Evolutionary conservation across 352 stramenopile genomes (phyloP).

Genomic region (Poterioochromonas sp.): DNA sequence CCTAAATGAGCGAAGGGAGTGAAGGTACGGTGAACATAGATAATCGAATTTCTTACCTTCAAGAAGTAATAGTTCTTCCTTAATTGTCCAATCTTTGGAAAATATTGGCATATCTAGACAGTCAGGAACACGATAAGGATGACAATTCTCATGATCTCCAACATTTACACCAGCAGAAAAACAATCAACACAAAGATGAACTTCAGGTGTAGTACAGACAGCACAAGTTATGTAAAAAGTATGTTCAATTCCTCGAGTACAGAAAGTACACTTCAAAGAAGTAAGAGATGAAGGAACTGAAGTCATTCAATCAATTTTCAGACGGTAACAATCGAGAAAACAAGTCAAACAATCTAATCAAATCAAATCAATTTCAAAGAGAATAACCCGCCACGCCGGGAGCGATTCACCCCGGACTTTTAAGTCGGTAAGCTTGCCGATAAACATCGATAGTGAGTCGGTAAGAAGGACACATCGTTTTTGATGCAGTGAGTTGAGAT

Average conservation of each 20-base stretch:
- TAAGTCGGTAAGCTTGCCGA: too few relatives aligned
- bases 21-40: neutral
- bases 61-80: constrained; percentile 79
- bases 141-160: constrained; percentile 35
- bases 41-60: constrained; percentile 48
- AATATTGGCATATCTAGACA: constrained; percentile 40
- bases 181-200: constrained; percentile 70
- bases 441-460: too few relatives aligned
- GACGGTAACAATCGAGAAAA: neutral
- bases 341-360: too few relatives aligned
- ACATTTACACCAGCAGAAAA: constrained; percentile 67
- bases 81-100: constrained; percentile 60
- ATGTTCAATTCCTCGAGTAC: constrained; percentile 33
- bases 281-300: constrained; percentile 19
- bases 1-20: constrained; percentile 20
- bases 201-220: constrained; percentile 35
- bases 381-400: neutral
- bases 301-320: neutral
- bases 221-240: constrained; percentile 37
- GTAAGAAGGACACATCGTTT: too few relatives aligned
- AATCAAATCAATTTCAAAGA: too few relatives aligned
- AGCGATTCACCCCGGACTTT: neutral
- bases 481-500: too few relatives aligned
- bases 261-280: constrained; percentile 24
- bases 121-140: constrained; percentile 43